These are phyloP conservation scores for Umbelopsis ramanniana DNA, from an alignment of 192 early-diverging fungal species.

Conservation along the genomic window DNA sequence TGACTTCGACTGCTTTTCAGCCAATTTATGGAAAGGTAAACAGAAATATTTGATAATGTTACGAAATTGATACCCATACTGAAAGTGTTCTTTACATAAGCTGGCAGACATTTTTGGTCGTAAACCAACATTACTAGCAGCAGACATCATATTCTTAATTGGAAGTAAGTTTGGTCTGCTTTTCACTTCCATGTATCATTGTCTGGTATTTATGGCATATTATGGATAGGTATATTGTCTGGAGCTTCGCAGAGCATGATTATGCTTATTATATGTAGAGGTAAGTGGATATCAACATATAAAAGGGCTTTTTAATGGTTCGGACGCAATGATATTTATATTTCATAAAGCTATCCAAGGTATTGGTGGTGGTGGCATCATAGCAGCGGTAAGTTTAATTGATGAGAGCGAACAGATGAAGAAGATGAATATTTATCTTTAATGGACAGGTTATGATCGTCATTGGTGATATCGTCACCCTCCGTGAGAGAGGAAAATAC, in stretches of 20 bases:
- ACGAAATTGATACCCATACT: not conserved
- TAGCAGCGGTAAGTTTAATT: constrained; percentile 57
- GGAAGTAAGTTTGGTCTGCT: constrained; percentile 54
- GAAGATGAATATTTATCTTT: not conserved
- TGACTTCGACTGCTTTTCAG: constrained; percentile 67
- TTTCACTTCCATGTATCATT: constrained; percentile 43
- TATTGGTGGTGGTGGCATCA: constrained; percentile 80
- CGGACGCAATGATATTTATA: constrained; percentile 49
- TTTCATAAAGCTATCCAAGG: constrained; percentile 79
- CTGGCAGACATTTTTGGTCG: constrained; percentile 61
- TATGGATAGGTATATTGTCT: constrained; percentile 76
- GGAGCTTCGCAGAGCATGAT: constrained; percentile 57
- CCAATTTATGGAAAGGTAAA: constrained; percentile 77
- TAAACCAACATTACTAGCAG: constrained; percentile 67
- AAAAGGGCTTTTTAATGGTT: too few relatives aligned
- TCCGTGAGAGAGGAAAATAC: constrained; percentile 82
- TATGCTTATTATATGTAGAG: constrained; percentile 49
- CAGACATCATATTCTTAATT: constrained; percentile 72
- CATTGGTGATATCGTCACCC: constrained; percentile 78
- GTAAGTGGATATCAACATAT: not conserved
- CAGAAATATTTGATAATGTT: constrained; percentile 65
- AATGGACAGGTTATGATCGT: constrained; percentile 55
- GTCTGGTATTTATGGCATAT: not conserved
- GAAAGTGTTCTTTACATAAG: not conserved
- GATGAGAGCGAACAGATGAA: not conserved